These are phyloP conservation scores for Diaporthe citri DNA, from an alignment of 2,329 filamentous ascomycete species.

Conservation along the genomic window DNA sequence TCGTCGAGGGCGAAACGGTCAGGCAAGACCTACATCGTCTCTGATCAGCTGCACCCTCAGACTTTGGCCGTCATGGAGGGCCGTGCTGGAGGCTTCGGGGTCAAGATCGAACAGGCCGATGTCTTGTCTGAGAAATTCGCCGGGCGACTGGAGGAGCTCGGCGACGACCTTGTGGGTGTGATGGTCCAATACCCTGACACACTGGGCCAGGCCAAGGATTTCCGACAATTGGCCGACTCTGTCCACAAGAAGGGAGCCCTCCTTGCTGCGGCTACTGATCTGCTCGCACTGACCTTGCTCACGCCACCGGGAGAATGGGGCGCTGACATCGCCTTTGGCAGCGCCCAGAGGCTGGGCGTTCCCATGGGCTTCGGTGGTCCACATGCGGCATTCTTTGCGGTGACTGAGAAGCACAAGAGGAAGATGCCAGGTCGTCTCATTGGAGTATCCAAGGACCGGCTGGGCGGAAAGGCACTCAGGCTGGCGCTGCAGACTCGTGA, in stretches of 20 bases:
- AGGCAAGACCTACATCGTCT: constrained; percentile 87
- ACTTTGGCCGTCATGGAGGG: constrained; percentile 87
- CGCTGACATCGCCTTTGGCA: constrained; percentile 95
- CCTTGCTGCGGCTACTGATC: constrained; percentile 89
- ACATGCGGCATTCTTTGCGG: constrained; percentile 97
- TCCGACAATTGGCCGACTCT: constrained; percentile 77
- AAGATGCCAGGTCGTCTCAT: constrained; percentile 94
- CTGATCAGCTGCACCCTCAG: constrained; percentile 84
- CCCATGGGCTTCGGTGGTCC: constrained; percentile 93
- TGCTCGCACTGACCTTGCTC: constrained; percentile 87
- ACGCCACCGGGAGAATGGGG: constrained; percentile 95
- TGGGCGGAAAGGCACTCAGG: constrained; percentile 84
- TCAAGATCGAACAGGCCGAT: constrained; percentile 81
- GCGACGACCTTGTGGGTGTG: constrained; percentile 87
- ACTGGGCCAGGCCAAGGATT: constrained; percentile 83
- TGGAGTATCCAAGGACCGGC: constrained; percentile 90
- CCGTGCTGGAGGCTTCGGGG: constrained; percentile 91
- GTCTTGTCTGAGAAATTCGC: constrained; percentile 72
- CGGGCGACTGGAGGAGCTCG: constrained; percentile 77
- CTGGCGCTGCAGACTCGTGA: constrained; percentile 92
- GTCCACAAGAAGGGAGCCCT: constrained; percentile 84
- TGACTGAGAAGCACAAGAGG: constrained; percentile 90
- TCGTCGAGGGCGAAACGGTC: constrained; percentile 77
- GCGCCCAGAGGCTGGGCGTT: constrained; percentile 90
- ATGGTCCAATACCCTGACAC: constrained; percentile 97